Evolutionary conservation across 2,329 filamentous ascomycete species (phyloP).

Genomic region (Monilinia vaccinii-corymbosi): DNA sequence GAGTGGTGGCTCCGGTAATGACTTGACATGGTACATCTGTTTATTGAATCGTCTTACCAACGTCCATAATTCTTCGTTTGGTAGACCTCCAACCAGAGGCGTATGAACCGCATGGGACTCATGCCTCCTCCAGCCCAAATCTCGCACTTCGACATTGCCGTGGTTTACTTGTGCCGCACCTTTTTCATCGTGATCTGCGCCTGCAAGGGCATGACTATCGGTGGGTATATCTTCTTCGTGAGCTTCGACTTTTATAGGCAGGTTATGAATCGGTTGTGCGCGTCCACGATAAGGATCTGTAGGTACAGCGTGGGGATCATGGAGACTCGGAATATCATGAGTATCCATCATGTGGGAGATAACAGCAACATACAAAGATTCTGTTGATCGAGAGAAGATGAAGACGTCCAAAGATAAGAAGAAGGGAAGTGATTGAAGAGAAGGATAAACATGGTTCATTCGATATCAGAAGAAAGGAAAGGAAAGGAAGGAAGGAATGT

Average conservation of each 20-base stretch:
- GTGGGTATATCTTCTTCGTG: conserved; percentile 28
- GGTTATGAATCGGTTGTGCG: conserved; percentile 11
- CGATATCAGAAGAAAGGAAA: neutral
- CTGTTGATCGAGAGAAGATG: neutral
- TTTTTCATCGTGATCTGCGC: conserved; percentile 32
- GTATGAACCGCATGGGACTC: conserved; percentile 40
- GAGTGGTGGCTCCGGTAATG: conserved; percentile 44
- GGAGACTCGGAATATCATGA: neutral
- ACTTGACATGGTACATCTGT: conserved; percentile 59
- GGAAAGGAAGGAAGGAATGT: neutral
- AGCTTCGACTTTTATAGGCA: conserved; percentile 19
- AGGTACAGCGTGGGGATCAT: neutral
- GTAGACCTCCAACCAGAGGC: conserved; percentile 49
- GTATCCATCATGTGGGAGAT: neutral
- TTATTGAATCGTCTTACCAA: conserved; percentile 56
- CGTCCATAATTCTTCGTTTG: conserved; percentile 58
- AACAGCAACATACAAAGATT: neutral
- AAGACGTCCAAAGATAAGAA: neutral
- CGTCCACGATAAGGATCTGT: conserved; percentile 5
- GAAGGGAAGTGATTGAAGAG: too few species aligned
- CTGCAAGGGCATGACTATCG: conserved; percentile 35
- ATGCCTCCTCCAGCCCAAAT: conserved; percentile 53
- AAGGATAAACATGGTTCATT: too few species aligned
- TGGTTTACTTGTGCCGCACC: conserved; percentile 35
- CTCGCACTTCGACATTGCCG: conserved; percentile 37